Percentiles rank a stretch among this genome's conserved stretches.
phyloP scores from a whole-genome alignment of 106 monocot genomes.

The Allium sativum region DNA sequence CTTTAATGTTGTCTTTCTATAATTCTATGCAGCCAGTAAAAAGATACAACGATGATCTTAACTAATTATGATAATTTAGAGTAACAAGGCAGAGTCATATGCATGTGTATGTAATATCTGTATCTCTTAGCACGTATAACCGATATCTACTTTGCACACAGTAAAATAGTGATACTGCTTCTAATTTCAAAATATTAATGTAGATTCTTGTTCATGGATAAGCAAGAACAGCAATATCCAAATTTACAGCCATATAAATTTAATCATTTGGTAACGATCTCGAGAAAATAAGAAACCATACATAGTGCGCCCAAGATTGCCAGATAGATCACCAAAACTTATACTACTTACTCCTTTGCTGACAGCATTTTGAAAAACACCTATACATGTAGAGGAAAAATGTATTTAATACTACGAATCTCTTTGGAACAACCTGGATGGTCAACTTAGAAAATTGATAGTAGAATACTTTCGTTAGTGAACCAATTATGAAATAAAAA shows the following conservation, averaged over 20 bases:
- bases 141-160: background rate
- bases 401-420: too few relatives aligned
- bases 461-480: background rate
- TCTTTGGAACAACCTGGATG: background rate
- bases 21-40: too few relatives aligned
- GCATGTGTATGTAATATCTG: too few relatives aligned
- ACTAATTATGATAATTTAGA: too few relatives aligned
- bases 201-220: too few relatives aligned
- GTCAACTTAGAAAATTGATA: constrained; percentile 1
- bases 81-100: too few relatives aligned
- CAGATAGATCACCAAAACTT: constrained; percentile 96
- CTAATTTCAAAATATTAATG: too few relatives aligned
- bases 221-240: too few relatives aligned
- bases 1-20: too few relatives aligned
- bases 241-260: too few relatives aligned
- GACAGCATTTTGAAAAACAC: constrained; percentile 93
- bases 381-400: constrained; percentile 15
- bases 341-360: constrained; percentile 82
- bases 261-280: background rate
- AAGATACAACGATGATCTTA: too few relatives aligned
- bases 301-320: constrained; percentile 94
- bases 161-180: too few relatives aligned
- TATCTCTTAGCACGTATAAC: background rate
- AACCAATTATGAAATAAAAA: background rate
- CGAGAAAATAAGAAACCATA: constrained; percentile 20